phyloP scores from a whole-genome alignment of 2,329 filamentous ascomycete species.

The Trichophaea hybrida region DNA sequence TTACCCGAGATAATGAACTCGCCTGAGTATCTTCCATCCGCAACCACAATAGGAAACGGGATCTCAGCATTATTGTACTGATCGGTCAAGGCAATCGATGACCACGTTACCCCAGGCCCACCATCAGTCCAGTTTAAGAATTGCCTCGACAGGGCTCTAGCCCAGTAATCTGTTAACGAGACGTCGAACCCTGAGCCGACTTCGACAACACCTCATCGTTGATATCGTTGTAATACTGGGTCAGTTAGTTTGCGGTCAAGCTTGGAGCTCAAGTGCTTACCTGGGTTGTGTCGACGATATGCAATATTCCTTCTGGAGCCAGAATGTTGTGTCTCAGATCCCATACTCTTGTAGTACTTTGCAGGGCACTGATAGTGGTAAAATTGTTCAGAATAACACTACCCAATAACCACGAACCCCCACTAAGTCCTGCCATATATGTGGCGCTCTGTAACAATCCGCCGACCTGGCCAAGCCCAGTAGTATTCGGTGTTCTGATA shows the following conservation, averaged over 20 bases:
- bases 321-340: constrained; percentile 49
- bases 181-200: constrained; percentile 48
- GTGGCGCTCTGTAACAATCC: constrained; percentile 69
- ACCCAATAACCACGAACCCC: constrained; percentile 74
- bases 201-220: constrained; percentile 46
- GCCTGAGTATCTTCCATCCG: constrained; percentile 51
- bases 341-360: constrained; percentile 43
- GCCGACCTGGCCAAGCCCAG: constrained; percentile 51
- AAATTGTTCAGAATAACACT: constrained; percentile 68
- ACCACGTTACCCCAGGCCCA: constrained; percentile 65
- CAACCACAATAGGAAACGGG: constrained; percentile 60
- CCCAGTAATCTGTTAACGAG: constrained; percentile 81
- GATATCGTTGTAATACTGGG: constrained; percentile 49
- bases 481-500: constrained; percentile 49
- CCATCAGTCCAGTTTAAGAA: constrained; percentile 60
- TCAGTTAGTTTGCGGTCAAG: not conserved
- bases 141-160: constrained; percentile 72
- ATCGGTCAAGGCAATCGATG: constrained; percentile 52
- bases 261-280: not conserved
- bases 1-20: constrained; percentile 51
- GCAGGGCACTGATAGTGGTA: constrained; percentile 47
- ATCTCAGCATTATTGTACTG: constrained; percentile 49
- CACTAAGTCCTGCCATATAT: constrained; percentile 67
- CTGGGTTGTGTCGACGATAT: constrained; percentile 38
- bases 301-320: constrained; percentile 40